phyloP scores from a whole-genome alignment of 352 stramenopile genomes.

The Globisporangium iwayamae region DNA sequence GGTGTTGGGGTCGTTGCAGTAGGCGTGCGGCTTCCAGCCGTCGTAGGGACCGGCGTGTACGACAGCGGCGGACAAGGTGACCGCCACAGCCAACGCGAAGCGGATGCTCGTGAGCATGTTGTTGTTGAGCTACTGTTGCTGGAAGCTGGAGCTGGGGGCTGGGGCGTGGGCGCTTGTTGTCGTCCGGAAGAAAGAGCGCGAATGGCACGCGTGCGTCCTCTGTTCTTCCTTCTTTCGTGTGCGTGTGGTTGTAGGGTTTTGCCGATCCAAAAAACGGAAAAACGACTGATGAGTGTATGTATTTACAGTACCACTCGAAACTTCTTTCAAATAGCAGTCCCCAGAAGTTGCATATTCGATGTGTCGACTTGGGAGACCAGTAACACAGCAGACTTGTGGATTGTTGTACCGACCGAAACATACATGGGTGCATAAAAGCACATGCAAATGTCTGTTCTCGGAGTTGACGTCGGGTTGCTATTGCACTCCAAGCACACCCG shows the following conservation, averaged over 20 bases:
- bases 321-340: neutral
- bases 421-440: too few species aligned
- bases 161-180: neutral
- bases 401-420: too few species aligned
- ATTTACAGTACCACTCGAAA: neutral
- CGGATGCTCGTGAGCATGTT: slow-evolving; percentile 16
- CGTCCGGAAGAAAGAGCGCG: neutral
- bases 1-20: slow-evolving; percentile 70
- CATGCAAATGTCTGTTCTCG: too few species aligned
- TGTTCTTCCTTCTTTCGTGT: neutral
- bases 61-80: slow-evolving; percentile 11
- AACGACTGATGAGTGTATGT: slow-evolving; percentile 6
- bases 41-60: slow-evolving; percentile 49
- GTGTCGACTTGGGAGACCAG: neutral
- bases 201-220: slow-evolving; percentile 2
- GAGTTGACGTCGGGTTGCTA: too few species aligned
- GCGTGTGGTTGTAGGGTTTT: neutral
- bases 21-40: slow-evolving; percentile 72
- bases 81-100: slow-evolving; percentile 23
- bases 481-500: too few species aligned
- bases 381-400: too few species aligned
- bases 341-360: neutral
- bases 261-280: slow-evolving; percentile 3
- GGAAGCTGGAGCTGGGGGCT: neutral
- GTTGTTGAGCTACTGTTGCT: neutral